These are phyloP conservation scores for Penicillium verhagenii DNA, from an alignment of 495 filamentous ascomycete species.

Conservation along the genomic window DNA sequence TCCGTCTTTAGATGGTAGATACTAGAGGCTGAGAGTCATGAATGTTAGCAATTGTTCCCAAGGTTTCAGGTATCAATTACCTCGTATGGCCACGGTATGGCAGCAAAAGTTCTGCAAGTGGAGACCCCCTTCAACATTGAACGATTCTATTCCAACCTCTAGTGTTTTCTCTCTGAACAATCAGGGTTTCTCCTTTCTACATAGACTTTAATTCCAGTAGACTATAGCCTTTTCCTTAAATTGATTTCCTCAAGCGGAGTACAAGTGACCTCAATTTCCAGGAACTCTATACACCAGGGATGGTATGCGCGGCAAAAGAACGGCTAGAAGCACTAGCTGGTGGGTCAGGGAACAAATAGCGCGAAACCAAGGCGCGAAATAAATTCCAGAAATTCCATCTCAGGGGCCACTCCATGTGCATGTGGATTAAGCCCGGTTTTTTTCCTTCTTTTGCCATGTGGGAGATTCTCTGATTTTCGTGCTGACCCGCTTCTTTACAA, in stretches of 20 bases:
- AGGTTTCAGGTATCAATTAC: too few relatives aligned
- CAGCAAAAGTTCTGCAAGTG: too few relatives aligned
- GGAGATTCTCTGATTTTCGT: not conserved
- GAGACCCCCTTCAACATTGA: too few relatives aligned
- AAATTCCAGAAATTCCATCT: conserved; percentile 20
- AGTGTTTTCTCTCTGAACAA: too few relatives aligned
- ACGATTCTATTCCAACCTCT: not conserved
- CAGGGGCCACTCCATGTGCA: conserved; percentile 15
- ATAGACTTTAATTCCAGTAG: too few relatives aligned
- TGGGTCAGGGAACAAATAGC: conserved; percentile 25
- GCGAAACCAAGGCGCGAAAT: conserved; percentile 1
- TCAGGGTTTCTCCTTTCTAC: too few relatives aligned
- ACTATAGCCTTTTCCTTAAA: too few relatives aligned
- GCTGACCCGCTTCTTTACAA: not conserved
- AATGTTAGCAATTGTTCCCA: too few relatives aligned
- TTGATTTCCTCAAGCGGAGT: too few relatives aligned
- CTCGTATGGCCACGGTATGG: too few relatives aligned
- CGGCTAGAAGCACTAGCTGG: conserved; percentile 35
- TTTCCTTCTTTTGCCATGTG: not conserved
- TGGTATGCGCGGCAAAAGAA: conserved; percentile 24
- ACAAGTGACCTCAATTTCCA: not conserved
- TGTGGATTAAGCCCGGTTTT: conserved; percentile 1
- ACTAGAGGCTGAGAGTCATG: too few relatives aligned
- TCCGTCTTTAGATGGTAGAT: too few relatives aligned
- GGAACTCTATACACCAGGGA: not conserved